Evolutionary conservation across 371 early-diverging fungal genomes (phyloP).

Genomic region (Apophysomyces trapeziformis): DNA sequence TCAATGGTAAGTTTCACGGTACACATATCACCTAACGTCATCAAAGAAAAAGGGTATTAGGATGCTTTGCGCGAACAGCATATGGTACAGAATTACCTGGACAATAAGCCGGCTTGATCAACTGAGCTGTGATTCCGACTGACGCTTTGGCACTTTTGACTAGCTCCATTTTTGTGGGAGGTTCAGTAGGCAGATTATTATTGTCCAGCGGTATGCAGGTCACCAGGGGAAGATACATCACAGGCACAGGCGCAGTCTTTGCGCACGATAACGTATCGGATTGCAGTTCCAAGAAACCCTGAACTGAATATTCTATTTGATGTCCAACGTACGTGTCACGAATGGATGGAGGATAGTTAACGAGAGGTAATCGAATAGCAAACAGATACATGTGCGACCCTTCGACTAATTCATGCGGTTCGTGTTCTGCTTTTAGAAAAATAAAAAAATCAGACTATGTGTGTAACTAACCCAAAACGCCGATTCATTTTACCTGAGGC

Average conservation of each 20-base stretch:
- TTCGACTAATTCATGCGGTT: constrained; percentile 20
- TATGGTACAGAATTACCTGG: constrained; percentile 34
- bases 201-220: constrained; percentile 19
- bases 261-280: constrained; percentile 16
- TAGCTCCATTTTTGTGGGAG: constrained; percentile 20
- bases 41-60: background rate
- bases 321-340: constrained; percentile 37
- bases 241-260: constrained; percentile 27
- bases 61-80: no score
- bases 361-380: constrained; percentile 48
- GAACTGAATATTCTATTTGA: constrained; percentile 41
- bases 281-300: constrained; percentile 36
- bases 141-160: constrained; percentile 27
- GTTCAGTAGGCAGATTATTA: background rate
- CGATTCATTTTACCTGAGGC: constrained; percentile 10
- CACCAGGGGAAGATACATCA: constrained; percentile 46
- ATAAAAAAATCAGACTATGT: background rate
- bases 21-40: constrained; percentile 42
- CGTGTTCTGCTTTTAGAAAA: background rate
- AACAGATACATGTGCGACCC: constrained; percentile 51
- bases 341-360: constrained; percentile 52
- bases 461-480: background rate
- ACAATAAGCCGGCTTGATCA: constrained; percentile 44
- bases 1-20: constrained; percentile 38
- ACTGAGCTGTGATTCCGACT: constrained; percentile 36